These are phyloP conservation scores for Heterobasidion irregulare DNA, from an alignment of 1,284 basidiomycete species.

Conservation along the genomic window DNA sequence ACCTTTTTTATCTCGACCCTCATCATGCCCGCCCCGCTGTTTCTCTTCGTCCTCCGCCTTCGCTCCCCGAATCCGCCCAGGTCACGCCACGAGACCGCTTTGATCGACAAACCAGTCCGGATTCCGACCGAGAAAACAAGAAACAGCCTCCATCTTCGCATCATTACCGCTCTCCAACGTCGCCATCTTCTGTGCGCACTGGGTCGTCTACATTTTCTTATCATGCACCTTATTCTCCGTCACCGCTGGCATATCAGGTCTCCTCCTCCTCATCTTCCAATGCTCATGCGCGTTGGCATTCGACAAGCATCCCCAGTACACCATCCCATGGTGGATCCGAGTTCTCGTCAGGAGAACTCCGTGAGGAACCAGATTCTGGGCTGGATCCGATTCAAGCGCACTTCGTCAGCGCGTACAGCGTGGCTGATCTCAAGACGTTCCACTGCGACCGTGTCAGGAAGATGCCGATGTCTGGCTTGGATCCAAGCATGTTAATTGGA, in stretches of 20 bases:
- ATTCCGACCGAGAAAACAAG: conserved; percentile 2
- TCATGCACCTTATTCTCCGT: conserved; percentile 46
- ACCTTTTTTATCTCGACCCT: conserved; percentile 93
- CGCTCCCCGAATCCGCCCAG: conserved; percentile 4
- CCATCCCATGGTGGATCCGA: conserved; percentile 17
- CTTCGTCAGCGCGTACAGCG: conserved; percentile 55
- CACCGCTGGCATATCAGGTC: conserved; percentile 52
- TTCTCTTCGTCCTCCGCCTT: conserved; percentile 53
- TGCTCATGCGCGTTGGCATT: conserved; percentile 24
- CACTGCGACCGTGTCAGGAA: conserved; percentile 92
- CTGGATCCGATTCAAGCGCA: conserved; percentile 44
- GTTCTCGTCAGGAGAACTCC: conserved; percentile 26
- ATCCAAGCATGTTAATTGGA: conserved; percentile 95
- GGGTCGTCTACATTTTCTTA: conserved; percentile 51
- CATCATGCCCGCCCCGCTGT: conserved; percentile 84
- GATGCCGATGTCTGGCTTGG: conserved; percentile 86
- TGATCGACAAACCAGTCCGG: conserved; percentile 14
- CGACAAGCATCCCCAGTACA: conserved; percentile 18
- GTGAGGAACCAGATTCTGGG: conserved; percentile 20
- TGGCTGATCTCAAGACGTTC: conserved; percentile 75
- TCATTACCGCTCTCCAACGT: conserved; percentile 34
- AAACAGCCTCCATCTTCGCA: conserved; percentile 17
- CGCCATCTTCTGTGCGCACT: conserved; percentile 42
- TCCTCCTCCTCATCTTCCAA: conserved; percentile 31
- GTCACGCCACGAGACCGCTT: conserved; percentile 12